Percentiles rank a stretch among this genome's conserved stretches.
Conservation (phyloP, 2,329 filamentous ascomycete species). For the Stagonosporopsis chrysanthemi region DNA sequence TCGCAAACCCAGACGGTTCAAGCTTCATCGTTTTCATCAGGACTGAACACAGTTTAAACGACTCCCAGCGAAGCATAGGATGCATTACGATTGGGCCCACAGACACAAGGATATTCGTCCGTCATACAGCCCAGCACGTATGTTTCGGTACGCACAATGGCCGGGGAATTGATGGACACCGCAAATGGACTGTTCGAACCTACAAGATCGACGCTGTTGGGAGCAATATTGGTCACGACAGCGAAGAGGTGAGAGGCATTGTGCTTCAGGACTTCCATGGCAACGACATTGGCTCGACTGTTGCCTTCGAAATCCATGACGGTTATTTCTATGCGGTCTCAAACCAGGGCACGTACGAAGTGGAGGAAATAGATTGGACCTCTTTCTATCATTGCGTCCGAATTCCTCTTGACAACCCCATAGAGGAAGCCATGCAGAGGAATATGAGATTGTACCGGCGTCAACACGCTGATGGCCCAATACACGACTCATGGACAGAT, state of each 20-base stretch:
- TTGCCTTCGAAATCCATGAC: slow-evolving; percentile 76
- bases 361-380: slow-evolving; percentile 70
- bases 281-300: slow-evolving; percentile 68
- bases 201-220: neutral
- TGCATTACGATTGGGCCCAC: neutral
- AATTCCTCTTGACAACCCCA: slow-evolving; percentile 63
- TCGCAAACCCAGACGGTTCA: neutral
- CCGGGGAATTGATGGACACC: slow-evolving; percentile 59
- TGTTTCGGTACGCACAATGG: slow-evolving; percentile 72
- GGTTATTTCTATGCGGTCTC: slow-evolving; percentile 74
- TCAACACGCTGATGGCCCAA: slow-evolving; percentile 72
- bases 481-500: slow-evolving; percentile 77
- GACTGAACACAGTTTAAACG: neutral
- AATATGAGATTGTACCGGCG: slow-evolving; percentile 67
- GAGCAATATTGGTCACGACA: no score
- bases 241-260: slow-evolving; percentile 36
- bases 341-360: slow-evolving; percentile 68
- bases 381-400: slow-evolving; percentile 74
- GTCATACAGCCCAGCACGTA: slow-evolving; percentile 67
- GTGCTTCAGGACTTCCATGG: slow-evolving; percentile 67
- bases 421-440: slow-evolving; percentile 52
- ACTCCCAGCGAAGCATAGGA: slow-evolving; percentile 49
- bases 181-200: slow-evolving; percentile 66
- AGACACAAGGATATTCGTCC: slow-evolving; percentile 65
- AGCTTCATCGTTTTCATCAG: neutral